These are phyloP conservation scores for Rhizomucor pusillus DNA, from an alignment of 371 early-diverging fungal genomes.

Conservation along the genomic window DNA sequence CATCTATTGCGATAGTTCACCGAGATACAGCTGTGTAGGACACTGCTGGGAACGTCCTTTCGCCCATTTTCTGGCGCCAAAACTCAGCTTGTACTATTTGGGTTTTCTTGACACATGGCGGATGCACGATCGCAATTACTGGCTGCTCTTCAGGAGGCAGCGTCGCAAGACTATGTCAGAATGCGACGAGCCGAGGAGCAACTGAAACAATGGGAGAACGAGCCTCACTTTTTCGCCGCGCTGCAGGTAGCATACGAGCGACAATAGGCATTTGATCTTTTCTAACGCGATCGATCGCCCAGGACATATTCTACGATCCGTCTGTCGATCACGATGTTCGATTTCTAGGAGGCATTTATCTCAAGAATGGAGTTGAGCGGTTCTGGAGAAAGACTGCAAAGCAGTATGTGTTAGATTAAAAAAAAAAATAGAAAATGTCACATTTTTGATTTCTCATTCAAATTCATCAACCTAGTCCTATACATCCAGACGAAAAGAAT, in stretches of 20 bases:
- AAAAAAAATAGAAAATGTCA: neutral
- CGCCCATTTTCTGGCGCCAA: too few species aligned
- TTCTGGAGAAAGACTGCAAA: constrained; percentile 85
- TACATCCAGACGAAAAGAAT: constrained; percentile 66
- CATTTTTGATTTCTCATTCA: neutral
- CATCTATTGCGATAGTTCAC: too few species aligned
- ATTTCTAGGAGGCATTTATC: constrained; percentile 73
- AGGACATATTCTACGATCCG: constrained; percentile 79
- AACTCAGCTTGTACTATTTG: too few species aligned
- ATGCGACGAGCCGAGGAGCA: constrained; percentile 70
- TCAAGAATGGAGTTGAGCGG: constrained; percentile 88
- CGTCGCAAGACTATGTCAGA: constrained; percentile 65
- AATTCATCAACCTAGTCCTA: constrained; percentile 44
- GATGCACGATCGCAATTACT: constrained; percentile 57
- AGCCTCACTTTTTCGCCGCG: constrained; percentile 68
- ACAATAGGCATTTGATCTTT: neutral
- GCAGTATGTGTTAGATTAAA: constrained; percentile 43
- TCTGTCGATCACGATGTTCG: constrained; percentile 65
- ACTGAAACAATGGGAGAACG: constrained; percentile 75
- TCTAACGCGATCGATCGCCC: constrained; percentile 1
- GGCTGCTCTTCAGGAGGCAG: constrained; percentile 58
- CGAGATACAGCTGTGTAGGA: too few species aligned
- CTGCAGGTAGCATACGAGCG: constrained; percentile 54
- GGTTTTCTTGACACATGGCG: constrained; percentile 33
- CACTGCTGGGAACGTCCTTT: too few species aligned